Percentiles rank a stretch among this genome's conserved stretches.
phyloP scores from a whole-genome alignment of 805 yeast species.

The Maudiozyma barnettii region DNA sequence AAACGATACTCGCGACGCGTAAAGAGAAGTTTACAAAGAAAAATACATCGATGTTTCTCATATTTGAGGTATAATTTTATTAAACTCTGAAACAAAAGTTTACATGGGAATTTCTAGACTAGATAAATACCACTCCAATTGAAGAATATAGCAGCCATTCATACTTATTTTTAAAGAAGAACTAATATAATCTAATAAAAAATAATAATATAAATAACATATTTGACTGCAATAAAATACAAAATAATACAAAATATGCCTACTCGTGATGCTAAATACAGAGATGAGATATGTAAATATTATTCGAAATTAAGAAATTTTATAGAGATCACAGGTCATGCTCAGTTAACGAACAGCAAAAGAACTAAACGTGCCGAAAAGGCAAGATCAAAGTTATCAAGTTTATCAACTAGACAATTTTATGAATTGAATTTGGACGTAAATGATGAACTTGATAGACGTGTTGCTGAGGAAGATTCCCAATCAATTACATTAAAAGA shows the following conservation, averaged over 20 bases:
- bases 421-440: conserved; percentile 89
- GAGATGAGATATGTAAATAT: conserved; percentile 1
- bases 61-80: not conserved
- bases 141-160: not conserved
- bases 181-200: no score
- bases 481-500: not conserved
- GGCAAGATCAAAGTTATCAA: conserved; percentile 78
- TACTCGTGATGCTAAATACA: conserved; percentile 1
- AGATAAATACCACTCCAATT: not conserved
- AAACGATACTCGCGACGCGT: not conserved
- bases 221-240: not conserved
- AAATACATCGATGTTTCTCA: not conserved
- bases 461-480: conserved; percentile 44
- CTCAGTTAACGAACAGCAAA: conserved; percentile 8
- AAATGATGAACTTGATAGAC: conserved; percentile 78
- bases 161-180: not conserved
- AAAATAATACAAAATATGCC: not conserved
- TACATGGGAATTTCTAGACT: not conserved
- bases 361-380: conserved; percentile 49
- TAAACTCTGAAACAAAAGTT: not conserved
- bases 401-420: conserved; percentile 73
- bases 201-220: no score
- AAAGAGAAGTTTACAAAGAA: not conserved
- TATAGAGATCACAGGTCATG: conserved; percentile 1
- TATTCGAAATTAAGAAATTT: conserved; percentile 3